Conservation (phyloP, 495 filamentous ascomycete genomes). For the Bacidia rubella region DNA sequence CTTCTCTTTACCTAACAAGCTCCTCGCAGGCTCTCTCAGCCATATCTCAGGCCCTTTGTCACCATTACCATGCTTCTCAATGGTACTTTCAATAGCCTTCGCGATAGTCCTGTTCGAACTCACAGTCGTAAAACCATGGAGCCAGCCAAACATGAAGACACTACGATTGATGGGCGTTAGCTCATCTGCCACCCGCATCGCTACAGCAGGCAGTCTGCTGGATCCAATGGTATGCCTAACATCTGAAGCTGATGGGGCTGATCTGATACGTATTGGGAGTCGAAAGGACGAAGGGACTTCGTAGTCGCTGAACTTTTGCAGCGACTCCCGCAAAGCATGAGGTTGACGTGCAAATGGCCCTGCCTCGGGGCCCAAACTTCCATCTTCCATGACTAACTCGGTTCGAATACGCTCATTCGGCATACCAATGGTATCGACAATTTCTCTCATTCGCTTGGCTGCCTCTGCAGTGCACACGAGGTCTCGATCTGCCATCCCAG, state of each 20-base stretch:
- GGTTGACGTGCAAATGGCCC: conserved; percentile 12
- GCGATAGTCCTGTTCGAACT: conserved; percentile 52
- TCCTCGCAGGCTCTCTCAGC: conserved; percentile 50
- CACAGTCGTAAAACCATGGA: conserved; percentile 43
- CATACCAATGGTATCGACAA: conserved; percentile 53
- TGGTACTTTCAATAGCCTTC: conserved; percentile 44
- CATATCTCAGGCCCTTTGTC: conserved; percentile 43
- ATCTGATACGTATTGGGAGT: conserved; percentile 38
- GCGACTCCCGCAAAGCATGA: conserved; percentile 24
- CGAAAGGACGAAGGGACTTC: conserved; percentile 32
- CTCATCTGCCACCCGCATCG: conserved; percentile 27
- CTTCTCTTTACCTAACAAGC: conserved; percentile 52
- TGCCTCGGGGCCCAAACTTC: conserved; percentile 17
- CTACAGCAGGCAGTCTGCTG: conserved; percentile 26
- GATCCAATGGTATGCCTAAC: conserved; percentile 22
- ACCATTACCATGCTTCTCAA: conserved; percentile 31
- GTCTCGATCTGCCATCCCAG: conserved; percentile 37
- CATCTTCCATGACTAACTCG: conserved; percentile 37
- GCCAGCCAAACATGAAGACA: conserved; percentile 61
- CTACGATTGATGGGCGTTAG: conserved; percentile 50
- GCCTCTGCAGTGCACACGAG: conserved; percentile 53
- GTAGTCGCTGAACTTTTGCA: conserved; percentile 38
- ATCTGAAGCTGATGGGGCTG: conserved; percentile 19
- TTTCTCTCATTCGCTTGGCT: conserved; percentile 48
- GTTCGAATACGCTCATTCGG: conserved; percentile 44